Evolutionary conservation across 106 monocot genomes (phyloP).

Genomic region (Chionographis japonica): DNA sequence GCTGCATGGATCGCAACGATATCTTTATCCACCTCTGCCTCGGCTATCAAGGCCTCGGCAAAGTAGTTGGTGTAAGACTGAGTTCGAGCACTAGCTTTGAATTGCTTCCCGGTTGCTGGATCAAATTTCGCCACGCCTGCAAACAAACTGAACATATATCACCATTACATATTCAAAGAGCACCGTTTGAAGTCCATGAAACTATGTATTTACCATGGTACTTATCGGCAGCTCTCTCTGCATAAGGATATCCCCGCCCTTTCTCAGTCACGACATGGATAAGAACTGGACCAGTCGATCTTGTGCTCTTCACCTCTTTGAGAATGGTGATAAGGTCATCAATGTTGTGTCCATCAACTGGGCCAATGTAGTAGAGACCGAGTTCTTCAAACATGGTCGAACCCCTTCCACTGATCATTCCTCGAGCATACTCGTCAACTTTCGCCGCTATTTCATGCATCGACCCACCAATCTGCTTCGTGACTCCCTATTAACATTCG

Average conservation of each 20-base stretch:
- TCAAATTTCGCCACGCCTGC: conserved; percentile 86
- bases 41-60: conserved; percentile 87
- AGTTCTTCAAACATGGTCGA: conserved; percentile 93
- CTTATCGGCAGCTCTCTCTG: conserved; percentile 88
- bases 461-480: conserved; percentile 87
- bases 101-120: conserved; percentile 90
- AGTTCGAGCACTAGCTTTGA: conserved; percentile 51
- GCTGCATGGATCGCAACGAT: conserved; percentile 92
- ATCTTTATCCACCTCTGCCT: conserved; percentile 77
- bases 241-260: conserved; percentile 91
- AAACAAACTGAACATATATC: neutral
- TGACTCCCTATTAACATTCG: conserved; percentile 56
- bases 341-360: conserved; percentile 89
- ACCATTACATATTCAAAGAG: neutral
- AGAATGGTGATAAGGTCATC: conserved; percentile 88
- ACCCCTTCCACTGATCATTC: conserved; percentile 89
- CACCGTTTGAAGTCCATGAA: neutral
- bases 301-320: conserved; percentile 85
- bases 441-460: conserved; percentile 88
- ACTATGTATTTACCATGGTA: conserved; percentile 60
- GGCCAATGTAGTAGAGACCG: conserved; percentile 95
- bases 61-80: conserved; percentile 91
- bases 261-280: conserved; percentile 94
- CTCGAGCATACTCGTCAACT: conserved; percentile 92
- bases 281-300: conserved; percentile 84